These are phyloP conservation scores for Pyricularia grisea DNA, from an alignment of 2,329 filamentous ascomycete genomes.

Conservation along the genomic window DNA sequence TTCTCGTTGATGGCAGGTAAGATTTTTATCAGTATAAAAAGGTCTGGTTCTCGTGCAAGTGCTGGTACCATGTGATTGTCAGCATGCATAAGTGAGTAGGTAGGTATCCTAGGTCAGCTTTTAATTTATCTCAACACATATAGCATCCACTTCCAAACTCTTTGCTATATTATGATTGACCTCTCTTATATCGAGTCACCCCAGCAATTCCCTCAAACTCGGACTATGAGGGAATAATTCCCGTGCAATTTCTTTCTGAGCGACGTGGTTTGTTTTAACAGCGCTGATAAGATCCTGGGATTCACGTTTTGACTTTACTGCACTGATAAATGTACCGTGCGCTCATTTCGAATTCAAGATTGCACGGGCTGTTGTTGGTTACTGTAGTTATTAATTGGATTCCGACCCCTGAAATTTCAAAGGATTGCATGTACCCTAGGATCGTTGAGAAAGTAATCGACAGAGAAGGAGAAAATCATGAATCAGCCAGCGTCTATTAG, in stretches of 20 bases:
- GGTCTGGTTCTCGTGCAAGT: neutral
- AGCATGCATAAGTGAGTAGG: too few species aligned
- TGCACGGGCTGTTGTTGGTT: neutral
- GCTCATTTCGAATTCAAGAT: neutral
- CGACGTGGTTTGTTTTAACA: neutral
- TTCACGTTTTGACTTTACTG: neutral
- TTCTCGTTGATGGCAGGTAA: neutral
- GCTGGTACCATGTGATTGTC: too few species aligned
- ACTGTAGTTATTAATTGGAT: neutral
- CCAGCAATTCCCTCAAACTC: neutral
- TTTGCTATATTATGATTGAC: neutral
- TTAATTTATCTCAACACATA: neutral
- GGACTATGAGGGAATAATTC: neutral
- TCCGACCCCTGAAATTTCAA: neutral
- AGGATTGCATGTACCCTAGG: neutral
- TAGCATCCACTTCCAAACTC: neutral
- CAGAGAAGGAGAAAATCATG: neutral
- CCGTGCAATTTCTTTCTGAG: neutral
- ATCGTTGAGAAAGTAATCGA: neutral
- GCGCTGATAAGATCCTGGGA: neutral
- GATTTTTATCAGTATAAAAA: neutral
- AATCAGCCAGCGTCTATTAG: neutral
- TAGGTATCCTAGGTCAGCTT: neutral
- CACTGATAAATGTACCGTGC: neutral
- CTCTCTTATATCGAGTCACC: neutral